Base-by-base conservation (phyloP, 805 yeast genomes). In the Yarrowia sp. region DNA sequence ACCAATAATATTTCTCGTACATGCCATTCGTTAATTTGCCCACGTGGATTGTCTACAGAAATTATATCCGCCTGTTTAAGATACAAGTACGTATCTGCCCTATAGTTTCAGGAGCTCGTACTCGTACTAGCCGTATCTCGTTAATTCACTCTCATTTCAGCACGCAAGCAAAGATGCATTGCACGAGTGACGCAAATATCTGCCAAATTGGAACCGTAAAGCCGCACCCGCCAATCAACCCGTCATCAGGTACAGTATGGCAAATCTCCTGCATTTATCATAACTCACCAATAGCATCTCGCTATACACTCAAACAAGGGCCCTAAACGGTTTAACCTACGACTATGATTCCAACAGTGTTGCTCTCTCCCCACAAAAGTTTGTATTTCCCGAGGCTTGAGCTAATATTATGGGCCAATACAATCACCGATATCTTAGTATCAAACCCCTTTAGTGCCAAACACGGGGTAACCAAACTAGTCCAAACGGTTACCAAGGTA, bases 401-500 rank as follows among this genome's bases (percentile, higher is more conserved):
- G 55, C 41, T 48, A 33, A 48, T 11, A 47, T 48, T 35, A 17
- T 48, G 53, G 28, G 39, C 55, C 55, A 48, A 17, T 48, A 9
- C n/a, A 45, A 28, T 22, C 9, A 28, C 33, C 31, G 31, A 38
- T 8, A n/a, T n/a, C n/a, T n/a, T n/a, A n/a, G n/a, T 22, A 22
- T 5, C 28, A 22, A 22, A 22, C 28, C 28, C 28, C 28, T 5
- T 22, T 22, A 22, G 28, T 22, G 28, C 28, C 4, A 22, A 22
- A 22, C 28, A 22, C 5, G 28, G n/a, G 28, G 28, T 22, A 22
- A 22, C 28, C 28, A 22, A 22, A 22, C 28, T 22, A 22, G 28
- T 5, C 28, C 28, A 5, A 22, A 22, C 5, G 5, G 28, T 22
- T 22, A 22, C 28, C 28, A 3, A 22, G 28, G 28, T 5, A 22